phyloP scores from a whole-genome alignment of 1,284 basidiomycete genomes.

The Irpex sp. region DNA sequence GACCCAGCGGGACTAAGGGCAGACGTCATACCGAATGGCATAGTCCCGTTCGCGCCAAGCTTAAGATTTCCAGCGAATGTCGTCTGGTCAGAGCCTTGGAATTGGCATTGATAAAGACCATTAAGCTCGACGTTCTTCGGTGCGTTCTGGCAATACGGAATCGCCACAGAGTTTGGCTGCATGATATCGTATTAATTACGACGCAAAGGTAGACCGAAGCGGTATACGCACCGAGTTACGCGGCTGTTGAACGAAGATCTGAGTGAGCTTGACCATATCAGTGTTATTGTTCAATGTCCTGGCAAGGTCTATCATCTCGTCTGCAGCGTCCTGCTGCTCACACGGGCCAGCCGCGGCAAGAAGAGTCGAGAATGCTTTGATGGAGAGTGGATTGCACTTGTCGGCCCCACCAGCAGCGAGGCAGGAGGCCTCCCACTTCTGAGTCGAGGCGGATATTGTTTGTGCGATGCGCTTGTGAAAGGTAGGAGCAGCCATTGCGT shows the following conservation, averaged over 20 bases:
- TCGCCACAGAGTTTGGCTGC: constrained; percentile 32
- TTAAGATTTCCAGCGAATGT: constrained; percentile 28
- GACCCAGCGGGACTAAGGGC: constrained; percentile 34
- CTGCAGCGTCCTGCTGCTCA: background rate
- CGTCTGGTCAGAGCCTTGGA: constrained; percentile 29
- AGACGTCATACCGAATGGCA: constrained; percentile 33
- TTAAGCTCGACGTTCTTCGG: constrained; percentile 37
- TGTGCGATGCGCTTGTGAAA: background rate
- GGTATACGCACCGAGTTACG: constrained; percentile 34
- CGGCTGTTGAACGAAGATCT: constrained; percentile 63
- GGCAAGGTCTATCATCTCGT: constrained; percentile 54
- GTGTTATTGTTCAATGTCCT: constrained; percentile 46
- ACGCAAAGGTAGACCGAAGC: background rate
- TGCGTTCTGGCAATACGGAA: constrained; percentile 38
- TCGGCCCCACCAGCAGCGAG: constrained; percentile 48
- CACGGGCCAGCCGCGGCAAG: constrained; percentile 29
- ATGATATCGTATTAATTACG: background rate
- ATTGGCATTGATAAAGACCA: constrained; percentile 43
- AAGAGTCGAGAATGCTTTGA: constrained; percentile 50
- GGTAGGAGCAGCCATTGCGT: background rate
- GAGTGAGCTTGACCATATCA: constrained; percentile 54
- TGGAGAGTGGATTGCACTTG: constrained; percentile 51
- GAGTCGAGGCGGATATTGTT: constrained; percentile 24
- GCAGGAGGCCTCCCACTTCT: constrained; percentile 38
- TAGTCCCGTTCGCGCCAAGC: constrained; percentile 30